Conservation (phyloP, 169 alveolate genomes). For the Plasmodium inui region DNA sequence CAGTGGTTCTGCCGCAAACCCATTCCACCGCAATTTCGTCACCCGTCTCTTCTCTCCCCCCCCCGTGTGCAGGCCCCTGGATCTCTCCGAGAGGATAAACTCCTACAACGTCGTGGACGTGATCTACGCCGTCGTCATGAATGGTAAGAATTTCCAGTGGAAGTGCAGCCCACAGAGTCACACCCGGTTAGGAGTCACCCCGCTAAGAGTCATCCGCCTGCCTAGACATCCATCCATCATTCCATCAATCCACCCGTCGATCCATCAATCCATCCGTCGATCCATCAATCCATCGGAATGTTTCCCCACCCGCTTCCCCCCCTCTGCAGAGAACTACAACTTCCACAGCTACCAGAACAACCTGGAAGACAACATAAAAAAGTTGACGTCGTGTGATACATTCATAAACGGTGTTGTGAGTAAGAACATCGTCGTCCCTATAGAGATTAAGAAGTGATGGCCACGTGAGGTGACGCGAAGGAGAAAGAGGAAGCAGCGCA, state of each 20-base stretch:
- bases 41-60: not conserved
- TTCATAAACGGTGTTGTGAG: slow-evolving; percentile 17
- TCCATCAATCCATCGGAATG: not conserved
- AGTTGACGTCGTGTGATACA: slow-evolving; percentile 8
- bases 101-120: slow-evolving; percentile 36
- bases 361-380: slow-evolving; percentile 24
- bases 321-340: slow-evolving; percentile 29
- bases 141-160: slow-evolving; percentile 14
- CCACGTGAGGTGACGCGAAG: not conserved
- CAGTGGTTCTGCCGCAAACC: no score
- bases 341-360: slow-evolving; percentile 43
- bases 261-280: no score
- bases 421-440: slow-evolving; percentile 32
- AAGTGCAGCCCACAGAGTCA: not conserved
- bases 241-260: no score
- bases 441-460: slow-evolving; percentile 13
- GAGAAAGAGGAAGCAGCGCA: no score
- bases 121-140: slow-evolving; percentile 32
- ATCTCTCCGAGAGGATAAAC: slow-evolving; percentile 22
- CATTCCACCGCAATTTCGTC: not conserved
- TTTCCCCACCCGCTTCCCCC: not conserved
- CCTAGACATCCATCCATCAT: no score
- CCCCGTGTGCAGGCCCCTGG: slow-evolving; percentile 6
- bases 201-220: no score
- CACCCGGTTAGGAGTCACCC: not conserved